Evolutionary conservation across 2,329 filamentous ascomycete species (phyloP).

Genomic region (Cryoendolithus antarcticus): DNA sequence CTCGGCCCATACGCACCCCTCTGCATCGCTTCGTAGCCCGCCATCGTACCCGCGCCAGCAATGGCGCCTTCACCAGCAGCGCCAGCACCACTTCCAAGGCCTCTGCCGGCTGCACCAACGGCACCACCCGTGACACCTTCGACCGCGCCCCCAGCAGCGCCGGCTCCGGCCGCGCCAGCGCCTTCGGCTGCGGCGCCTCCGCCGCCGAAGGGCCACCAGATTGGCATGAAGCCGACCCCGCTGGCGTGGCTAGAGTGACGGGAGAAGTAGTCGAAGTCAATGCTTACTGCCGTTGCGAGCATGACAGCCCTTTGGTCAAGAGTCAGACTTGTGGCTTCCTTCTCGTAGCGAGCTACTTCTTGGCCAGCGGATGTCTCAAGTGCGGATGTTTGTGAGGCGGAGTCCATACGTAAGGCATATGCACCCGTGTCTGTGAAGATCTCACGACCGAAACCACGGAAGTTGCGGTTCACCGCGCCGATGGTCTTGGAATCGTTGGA

Average conservation of each 20-base stretch:
- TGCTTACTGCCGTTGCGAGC: conserved; percentile 52
- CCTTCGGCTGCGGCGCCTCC: conserved; percentile 18
- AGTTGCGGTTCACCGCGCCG: conserved; percentile 53
- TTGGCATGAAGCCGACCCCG: conserved; percentile 38
- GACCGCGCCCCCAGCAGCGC: conserved; percentile 20
- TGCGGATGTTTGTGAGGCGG: conserved; percentile 33
- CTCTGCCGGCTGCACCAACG: conserved; percentile 23
- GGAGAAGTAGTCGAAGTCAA: conserved; percentile 58
- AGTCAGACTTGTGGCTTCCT: conserved; percentile 41
- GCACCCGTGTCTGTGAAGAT: conserved; percentile 55
- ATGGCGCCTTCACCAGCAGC: conserved; percentile 31
- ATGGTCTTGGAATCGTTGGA: conserved; percentile 39
- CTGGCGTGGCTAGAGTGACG: conserved; percentile 39
- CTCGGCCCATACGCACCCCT: conserved; percentile 29
- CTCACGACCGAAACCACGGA: conserved; percentile 49
- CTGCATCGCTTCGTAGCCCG: conserved; percentile 52
- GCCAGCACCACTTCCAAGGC: conserved; percentile 20
- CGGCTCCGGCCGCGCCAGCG: conserved; percentile 24
- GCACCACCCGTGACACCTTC: conserved; percentile 26
- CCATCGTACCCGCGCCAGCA: conserved; percentile 45
- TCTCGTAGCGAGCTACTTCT: conserved; percentile 15
- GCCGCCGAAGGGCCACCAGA: conserved; percentile 33
- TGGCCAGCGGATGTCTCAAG: conserved; percentile 13
- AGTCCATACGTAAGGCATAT: conserved; percentile 53
- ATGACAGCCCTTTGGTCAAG: conserved; percentile 54